Base-by-base conservation (phyloP, 306 rosid genomes). In the Mimosa bimucronata region DNA sequence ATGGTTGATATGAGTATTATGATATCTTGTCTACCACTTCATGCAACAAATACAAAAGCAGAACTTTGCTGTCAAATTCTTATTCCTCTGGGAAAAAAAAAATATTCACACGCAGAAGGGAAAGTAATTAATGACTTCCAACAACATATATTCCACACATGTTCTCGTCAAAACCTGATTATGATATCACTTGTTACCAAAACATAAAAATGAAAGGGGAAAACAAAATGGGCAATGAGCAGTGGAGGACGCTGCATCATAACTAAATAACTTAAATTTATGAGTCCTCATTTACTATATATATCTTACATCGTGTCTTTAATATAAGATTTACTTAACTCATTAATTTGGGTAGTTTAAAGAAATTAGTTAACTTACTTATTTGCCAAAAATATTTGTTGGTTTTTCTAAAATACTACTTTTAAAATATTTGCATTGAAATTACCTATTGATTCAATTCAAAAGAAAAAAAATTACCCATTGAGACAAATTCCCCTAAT, bases 1-100 rank as follows among this genome's bases (percentile, higher is more conserved):
- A 72, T 77, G 77, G 76, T 77, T 66, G 78, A 70, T 71, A 44
- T 37, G 48, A 71, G 71, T 69, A 83, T 80, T 67, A 85, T 92
- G 89, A 84, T 84, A 75, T 77, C 84, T 81, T 88, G 89, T 85
- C 88, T 85, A 84, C 92, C 92, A 88, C 94, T 87, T 88, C 92
- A 88, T 86, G 91, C 89, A 87, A 79, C 85, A 76, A 66, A 66
- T 80, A 66, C 82, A 79, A 91, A 85, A 88, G 93, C 82, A 28
- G 19, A 45, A 48, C 75, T 70, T 73, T 68, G 87, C 80, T 67
- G 75, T 80, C 90, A 52, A 85, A 41, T 62, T 83, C 76, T 83
- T 68, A 79, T 75, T 71, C 55, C 81, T 61, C 30, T 73, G 64
- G 21, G 1, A 18, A 19, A 74, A 53, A 73, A 38, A 2, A 64